phyloP scores from a whole-genome alignment of 768 basidiomycete species.

The Boletellus emodensis region DNA sequence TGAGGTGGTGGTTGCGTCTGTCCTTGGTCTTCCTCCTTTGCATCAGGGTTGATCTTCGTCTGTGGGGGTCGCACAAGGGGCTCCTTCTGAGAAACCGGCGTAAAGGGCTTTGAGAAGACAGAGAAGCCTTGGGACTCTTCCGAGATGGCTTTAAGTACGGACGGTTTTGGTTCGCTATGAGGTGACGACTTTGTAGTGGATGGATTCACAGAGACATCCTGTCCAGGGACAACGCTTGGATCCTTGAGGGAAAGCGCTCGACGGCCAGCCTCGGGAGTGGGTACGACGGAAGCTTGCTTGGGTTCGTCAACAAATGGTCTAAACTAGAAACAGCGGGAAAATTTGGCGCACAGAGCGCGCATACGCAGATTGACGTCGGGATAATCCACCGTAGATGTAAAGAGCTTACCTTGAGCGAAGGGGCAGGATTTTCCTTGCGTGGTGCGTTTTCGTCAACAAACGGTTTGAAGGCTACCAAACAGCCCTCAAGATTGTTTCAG shows the following conservation, averaged over 20 bases:
- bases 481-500: conserved; percentile 17
- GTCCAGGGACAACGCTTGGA: conserved; percentile 14
- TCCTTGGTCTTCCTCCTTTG: conserved; percentile 15
- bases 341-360: background rate
- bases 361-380: conserved; percentile 5
- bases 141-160: conserved; percentile 32
- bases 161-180: conserved; percentile 15
- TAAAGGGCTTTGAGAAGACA: conserved; percentile 63
- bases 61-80: conserved; percentile 26
- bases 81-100: conserved; percentile 46
- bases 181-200: conserved; percentile 26
- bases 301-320: conserved; percentile 60
- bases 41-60: conserved; percentile 14
- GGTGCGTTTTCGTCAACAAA: conserved; percentile 61
- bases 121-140: conserved; percentile 37
- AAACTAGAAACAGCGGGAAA: conserved; percentile 42
- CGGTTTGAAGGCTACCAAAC: conserved; percentile 48
- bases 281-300: conserved; percentile 38
- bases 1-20: conserved; percentile 21
- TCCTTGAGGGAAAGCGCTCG: conserved; percentile 54
- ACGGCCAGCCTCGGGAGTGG: conserved; percentile 30
- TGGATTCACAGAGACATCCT: conserved; percentile 17
- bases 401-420: conserved; percentile 18
- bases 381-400: background rate
- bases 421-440: conserved; percentile 41